These are phyloP conservation scores for Incumbomyces lentus DNA, from an alignment of 2,329 filamentous ascomycete species.

Conservation along the genomic window DNA sequence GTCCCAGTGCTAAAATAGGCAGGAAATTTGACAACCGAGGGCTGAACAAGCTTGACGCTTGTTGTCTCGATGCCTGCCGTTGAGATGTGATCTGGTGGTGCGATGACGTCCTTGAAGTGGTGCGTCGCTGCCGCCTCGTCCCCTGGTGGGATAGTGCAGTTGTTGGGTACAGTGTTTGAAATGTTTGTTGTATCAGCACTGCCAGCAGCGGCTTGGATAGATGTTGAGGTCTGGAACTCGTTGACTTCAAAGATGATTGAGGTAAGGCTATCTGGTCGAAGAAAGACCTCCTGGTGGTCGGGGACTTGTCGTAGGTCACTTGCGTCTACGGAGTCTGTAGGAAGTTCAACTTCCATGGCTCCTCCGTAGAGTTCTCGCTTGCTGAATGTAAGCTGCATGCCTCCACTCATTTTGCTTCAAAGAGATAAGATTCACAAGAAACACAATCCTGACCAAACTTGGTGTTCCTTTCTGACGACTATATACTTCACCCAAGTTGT, in stretches of 20 bases:
- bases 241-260: conserved; percentile 86
- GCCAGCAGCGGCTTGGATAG: neutral
- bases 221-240: conserved; percentile 43
- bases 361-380: conserved; percentile 19
- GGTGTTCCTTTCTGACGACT: too few relatives aligned
- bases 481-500: too few relatives aligned
- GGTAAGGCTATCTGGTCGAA: conserved; percentile 72
- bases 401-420: too few relatives aligned
- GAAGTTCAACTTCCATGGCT: conserved; percentile 18
- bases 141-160: conserved; percentile 15
- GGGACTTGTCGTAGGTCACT: conserved; percentile 21
- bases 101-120: conserved; percentile 40
- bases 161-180: neutral
- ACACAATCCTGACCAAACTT: too few relatives aligned
- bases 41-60: conserved; percentile 4
- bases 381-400: neutral
- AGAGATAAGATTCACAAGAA: too few relatives aligned
- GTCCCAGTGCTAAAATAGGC: conserved; percentile 15
- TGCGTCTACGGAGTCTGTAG: conserved; percentile 18
- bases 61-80: neutral
- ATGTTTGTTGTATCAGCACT: conserved; percentile 8
- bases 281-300: conserved; percentile 82
- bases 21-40: conserved; percentile 10
- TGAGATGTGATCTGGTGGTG: conserved; percentile 21
- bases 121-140: conserved; percentile 25